These are phyloP conservation scores for Theileria sp. DNA, from an alignment of 169 alveolate species.

Conservation along the genomic window DNA sequence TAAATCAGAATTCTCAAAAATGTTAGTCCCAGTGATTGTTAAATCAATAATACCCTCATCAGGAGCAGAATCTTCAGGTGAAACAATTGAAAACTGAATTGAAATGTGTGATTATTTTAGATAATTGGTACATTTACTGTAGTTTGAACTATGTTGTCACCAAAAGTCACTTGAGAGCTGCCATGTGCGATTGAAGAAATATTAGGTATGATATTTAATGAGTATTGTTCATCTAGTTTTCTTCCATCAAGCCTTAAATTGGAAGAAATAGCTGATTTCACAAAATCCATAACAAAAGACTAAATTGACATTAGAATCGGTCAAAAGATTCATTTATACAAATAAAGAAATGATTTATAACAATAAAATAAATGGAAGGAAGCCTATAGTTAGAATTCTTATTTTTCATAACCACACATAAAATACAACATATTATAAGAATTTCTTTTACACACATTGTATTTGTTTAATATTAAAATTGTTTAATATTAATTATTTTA, in stretches of 20 bases:
- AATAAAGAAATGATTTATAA: not conserved
- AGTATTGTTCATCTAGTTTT: conserved; percentile 35
- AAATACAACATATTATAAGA: not conserved
- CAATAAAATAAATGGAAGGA: not conserved
- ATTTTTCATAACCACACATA: not conserved
- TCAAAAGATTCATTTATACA: not conserved
- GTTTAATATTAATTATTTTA: too few relatives aligned
- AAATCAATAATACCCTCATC: conserved; percentile 58
- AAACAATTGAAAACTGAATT: conserved; percentile 36
- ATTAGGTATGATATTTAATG: conserved; percentile 24
- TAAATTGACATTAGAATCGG: not conserved
- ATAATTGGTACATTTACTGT: conserved; percentile 44
- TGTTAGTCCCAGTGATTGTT: conserved; percentile 33
- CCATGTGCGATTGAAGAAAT: conserved; percentile 60
- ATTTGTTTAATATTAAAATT: too few relatives aligned
- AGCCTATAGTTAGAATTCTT: not conserved
- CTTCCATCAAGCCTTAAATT: conserved; percentile 60
- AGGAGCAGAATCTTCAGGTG: conserved; percentile 32
- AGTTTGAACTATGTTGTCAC: conserved; percentile 50
- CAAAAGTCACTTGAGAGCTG: conserved; percentile 46
- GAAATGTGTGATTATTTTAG: not conserved
- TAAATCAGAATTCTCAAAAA: conserved; percentile 49
- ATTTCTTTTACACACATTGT: not conserved
- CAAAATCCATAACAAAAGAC: conserved; percentile 41
- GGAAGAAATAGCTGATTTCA: conserved; percentile 47